Evolutionary conservation across 805 yeast species (phyloP).

Genomic region (Saccharomycodes ludwigii): DNA sequence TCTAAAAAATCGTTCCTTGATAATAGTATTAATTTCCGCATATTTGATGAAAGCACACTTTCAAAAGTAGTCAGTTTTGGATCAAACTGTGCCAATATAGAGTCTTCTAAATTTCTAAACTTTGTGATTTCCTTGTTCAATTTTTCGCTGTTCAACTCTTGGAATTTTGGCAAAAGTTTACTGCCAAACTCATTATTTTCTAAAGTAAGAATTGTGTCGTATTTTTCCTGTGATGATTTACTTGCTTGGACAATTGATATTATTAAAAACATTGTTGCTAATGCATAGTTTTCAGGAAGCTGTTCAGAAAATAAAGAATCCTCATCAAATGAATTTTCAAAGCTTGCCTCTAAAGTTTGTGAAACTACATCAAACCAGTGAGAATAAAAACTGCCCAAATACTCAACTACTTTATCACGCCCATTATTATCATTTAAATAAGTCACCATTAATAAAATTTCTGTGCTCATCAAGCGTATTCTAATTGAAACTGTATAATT

Average conservation of each 20-base stretch:
- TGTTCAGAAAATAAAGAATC: slow-evolving; percentile 1
- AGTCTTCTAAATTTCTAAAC: slow-evolving; percentile 31
- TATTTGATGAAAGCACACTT: slow-evolving; percentile 12
- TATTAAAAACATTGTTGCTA: slow-evolving; percentile 58
- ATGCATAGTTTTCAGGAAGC: slow-evolving; percentile 37
- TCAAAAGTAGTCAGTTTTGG: slow-evolving; percentile 26
- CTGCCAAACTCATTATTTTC: no score
- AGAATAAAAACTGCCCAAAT: slow-evolving; percentile 5
- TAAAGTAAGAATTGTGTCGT: no score
- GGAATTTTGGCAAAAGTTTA: no score
- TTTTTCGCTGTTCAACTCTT: no score
- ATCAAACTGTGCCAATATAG: slow-evolving; percentile 15
- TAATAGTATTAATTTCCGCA: slow-evolving; percentile 12
- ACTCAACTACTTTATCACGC: slow-evolving; percentile 11
- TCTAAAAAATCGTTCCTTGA: slow-evolving; percentile 54
- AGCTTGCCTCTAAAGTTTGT: no score
- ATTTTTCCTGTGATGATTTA: no score
- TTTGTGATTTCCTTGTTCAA: slow-evolving; percentile 55
- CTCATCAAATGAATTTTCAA: slow-evolving; percentile 2
- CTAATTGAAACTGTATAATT: slow-evolving; percentile 9
- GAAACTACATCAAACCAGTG: slow-evolving; percentile 8
- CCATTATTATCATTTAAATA: slow-evolving; percentile 18
- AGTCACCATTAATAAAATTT: slow-evolving; percentile 16
- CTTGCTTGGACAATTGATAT: slow-evolving; percentile 51
- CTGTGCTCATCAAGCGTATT: slow-evolving; percentile 13